Percentiles rank a stretch among this genome's conserved stretches.
Evolutionary conservation across 2,329 filamentous ascomycete species (phyloP).

Genomic region (Penicillium sp.): DNA sequence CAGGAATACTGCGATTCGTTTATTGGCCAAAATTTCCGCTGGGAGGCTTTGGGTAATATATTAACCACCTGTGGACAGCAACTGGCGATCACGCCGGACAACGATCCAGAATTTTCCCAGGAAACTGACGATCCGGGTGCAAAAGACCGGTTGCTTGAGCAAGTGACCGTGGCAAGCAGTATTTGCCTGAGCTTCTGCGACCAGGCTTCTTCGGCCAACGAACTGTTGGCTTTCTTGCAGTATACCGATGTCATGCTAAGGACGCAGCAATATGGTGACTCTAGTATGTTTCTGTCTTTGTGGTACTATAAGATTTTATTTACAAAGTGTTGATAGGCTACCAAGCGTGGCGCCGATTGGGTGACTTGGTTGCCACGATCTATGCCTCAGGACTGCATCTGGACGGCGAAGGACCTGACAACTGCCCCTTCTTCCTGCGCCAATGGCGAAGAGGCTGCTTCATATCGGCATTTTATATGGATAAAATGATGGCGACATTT

Average conservation of each 20-base stretch:
- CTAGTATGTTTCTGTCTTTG: conserved; percentile 30
- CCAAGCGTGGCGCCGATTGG: conserved; percentile 48
- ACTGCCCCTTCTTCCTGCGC: conserved; percentile 40
- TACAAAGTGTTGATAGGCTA: conserved; percentile 36
- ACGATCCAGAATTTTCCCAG: conserved; percentile 28
- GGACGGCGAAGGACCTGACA: conserved; percentile 29
- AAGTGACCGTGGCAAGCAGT: conserved; percentile 35
- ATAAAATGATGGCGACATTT: conserved; percentile 51
- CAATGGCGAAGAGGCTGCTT: conserved; percentile 44
- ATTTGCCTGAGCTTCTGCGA: conserved; percentile 34
- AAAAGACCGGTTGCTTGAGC: conserved; percentile 31
- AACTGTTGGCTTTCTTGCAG: conserved; percentile 36
- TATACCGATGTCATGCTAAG: conserved; percentile 32
- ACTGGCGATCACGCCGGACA: conserved; percentile 29
- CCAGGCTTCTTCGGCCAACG: conserved; percentile 33
- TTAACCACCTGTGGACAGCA: conserved; percentile 41
- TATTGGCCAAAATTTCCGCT: conserved; percentile 35
- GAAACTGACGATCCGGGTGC: conserved; percentile 19
- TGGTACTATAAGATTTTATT: neutral
- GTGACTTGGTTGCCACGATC: conserved; percentile 47
- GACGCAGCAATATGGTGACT: conserved; percentile 36
- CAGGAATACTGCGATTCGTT: conserved; percentile 33
- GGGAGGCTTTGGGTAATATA: conserved; percentile 43
- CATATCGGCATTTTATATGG: conserved; percentile 45
- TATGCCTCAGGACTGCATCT: conserved; percentile 51